Base-by-base conservation (phyloP, 1,284 basidiomycete species). In the Naganishia sp. region DNA sequence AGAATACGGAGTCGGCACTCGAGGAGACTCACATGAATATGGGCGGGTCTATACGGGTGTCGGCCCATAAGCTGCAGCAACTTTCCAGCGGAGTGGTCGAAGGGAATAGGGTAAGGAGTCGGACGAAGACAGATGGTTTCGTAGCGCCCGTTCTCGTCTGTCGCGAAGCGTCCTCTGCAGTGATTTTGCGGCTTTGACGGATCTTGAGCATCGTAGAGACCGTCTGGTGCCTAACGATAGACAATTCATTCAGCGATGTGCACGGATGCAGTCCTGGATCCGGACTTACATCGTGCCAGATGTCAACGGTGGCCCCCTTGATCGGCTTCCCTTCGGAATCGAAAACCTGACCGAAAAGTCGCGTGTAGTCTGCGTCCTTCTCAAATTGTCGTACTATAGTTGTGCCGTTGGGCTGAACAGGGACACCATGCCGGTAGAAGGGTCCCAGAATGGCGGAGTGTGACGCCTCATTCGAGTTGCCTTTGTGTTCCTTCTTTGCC, bases 21-120 rank as follows among this genome's bases (percentile, higher is more conserved):
- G 23, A 52, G 13, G 4, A 9, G n/a, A 39, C 69, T 54, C 41
- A 74, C 71, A 68, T 71, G 79, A 46, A 80, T 78, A 68, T 80
- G 79, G 0, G 79, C 78, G 0, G 79, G 80, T 32, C 79, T 71
- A 71, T 76, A 76, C 9, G 79, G 78, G 64, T 76, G 75, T 42
- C 79, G 67, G 67, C 77, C 77, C 70, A 81, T 73, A 52, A 79
- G 18, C 46, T 70, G 74, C 23, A 80, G 70, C 10, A 80, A 72
- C 60, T 75, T 72, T 23, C 78, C 79, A 6, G 77, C 77, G 9
- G 73, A 68, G 49, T 70, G 69, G 69, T 80, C 79, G 72, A 72
- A 79, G 0, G 79, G 79, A 62, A 81, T 78, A 0, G 79, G 77
- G 70, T 80, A 80, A 2, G 79, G 70, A 1, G 76, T 78, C 31